Conservation (phyloP, 2,329 filamentous ascomycete species). For the Diaporthe vexans region DNA sequence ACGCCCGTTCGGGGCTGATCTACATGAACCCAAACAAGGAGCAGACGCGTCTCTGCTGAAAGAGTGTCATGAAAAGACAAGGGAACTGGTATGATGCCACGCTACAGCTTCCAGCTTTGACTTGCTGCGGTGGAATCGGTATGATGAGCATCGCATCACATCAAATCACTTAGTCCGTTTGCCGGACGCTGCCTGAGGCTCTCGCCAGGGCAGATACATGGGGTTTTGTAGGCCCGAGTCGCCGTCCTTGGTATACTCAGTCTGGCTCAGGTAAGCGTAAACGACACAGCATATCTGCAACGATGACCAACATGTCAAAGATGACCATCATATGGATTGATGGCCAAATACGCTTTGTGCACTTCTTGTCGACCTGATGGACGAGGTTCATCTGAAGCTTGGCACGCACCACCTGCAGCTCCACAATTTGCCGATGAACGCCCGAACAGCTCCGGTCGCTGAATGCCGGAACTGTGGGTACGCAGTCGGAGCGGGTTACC, state of each 20-base stretch:
- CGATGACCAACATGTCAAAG: neutral
- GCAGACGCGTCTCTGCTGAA: neutral
- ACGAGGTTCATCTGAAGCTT: conserved; percentile 16
- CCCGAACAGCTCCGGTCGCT: conserved; percentile 26
- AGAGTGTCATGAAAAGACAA: neutral
- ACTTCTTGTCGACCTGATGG: neutral
- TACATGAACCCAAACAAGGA: neutral
- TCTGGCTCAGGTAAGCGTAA: neutral
- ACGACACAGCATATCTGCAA: neutral
- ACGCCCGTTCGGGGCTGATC: neutral
- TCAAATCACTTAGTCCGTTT: neutral
- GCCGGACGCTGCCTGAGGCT: neutral
- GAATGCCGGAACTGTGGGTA: conserved; percentile 22
- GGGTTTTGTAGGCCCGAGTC: neutral
- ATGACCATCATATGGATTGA: neutral
- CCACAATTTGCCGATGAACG: conserved; percentile 28
- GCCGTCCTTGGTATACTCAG: no score
- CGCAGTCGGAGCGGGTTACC: conserved; percentile 17
- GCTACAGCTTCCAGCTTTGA: neutral
- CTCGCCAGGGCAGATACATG: neutral
- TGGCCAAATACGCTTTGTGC: neutral
- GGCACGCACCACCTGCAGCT: conserved; percentile 1
- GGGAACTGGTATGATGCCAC: neutral
- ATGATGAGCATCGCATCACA: neutral
- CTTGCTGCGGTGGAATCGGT: neutral